Evolutionary conservation across 2,329 filamentous ascomycete species (phyloP).

Genomic region (Fusarium tricinctum): DNA sequence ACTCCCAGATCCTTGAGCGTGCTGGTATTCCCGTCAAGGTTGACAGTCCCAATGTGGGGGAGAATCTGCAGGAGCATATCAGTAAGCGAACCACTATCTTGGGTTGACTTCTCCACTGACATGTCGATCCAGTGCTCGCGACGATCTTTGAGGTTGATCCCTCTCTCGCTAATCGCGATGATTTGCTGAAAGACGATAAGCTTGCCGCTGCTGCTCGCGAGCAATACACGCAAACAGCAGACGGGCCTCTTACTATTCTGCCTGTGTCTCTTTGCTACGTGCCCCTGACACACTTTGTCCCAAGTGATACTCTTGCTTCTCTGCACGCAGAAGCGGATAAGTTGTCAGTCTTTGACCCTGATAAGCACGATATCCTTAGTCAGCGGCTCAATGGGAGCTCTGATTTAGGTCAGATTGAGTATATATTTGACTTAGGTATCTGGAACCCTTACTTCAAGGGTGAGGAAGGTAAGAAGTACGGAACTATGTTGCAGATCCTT

Average conservation of each 20-base stretch:
- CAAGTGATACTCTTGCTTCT: conserved; percentile 41
- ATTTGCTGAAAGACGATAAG: conserved; percentile 52
- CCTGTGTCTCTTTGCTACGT: conserved; percentile 60
- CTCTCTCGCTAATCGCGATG: conserved; percentile 57
- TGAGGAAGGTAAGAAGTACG: conserved; percentile 59
- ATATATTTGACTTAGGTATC: conserved; percentile 64
- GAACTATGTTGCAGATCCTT: conserved; percentile 63
- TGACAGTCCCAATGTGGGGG: conserved; percentile 61
- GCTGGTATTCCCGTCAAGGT: conserved; percentile 58
- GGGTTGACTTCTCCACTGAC: conserved; percentile 7
- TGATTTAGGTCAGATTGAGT: conserved; percentile 62
- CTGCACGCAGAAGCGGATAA: conserved; percentile 42
- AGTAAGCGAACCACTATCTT: conserved; percentile 37
- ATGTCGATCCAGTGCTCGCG: conserved; percentile 54
- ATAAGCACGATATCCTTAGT: conserved; percentile 50
- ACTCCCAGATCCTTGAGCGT: conserved; percentile 53
- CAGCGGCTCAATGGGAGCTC: conserved; percentile 53
- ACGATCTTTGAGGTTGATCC: conserved; percentile 63
- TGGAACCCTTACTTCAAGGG: conserved; percentile 58
- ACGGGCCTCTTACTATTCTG: conserved; percentile 57
- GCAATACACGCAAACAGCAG: conserved; percentile 49
- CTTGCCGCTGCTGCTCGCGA: conserved; percentile 53
- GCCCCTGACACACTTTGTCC: conserved; percentile 55
- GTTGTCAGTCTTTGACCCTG: conserved; percentile 35
- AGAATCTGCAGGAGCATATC: conserved; percentile 64